A percentile compares a stretch with the other conserved stretches of the same genome.
These are phyloP conservation scores for Ophiocordyceps unilateralis DNA, from an alignment of 2,329 filamentous ascomycete genomes.

Conservation along the genomic window DNA sequence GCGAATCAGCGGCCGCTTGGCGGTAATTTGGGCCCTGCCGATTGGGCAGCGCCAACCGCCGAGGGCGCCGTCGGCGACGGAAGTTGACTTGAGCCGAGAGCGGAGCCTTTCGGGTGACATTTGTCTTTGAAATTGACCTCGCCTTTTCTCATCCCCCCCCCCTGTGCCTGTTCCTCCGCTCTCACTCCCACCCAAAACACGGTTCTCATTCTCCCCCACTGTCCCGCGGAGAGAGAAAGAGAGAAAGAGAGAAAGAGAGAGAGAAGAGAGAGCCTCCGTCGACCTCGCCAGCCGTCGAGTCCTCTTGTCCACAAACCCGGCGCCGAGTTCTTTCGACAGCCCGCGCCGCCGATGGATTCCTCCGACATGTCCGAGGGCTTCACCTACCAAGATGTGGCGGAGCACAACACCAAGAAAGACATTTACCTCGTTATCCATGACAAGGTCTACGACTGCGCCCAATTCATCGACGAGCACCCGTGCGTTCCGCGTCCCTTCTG, in stretches of 20 bases:
- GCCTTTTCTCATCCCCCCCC: not conserved
- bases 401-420: constrained; percentile 89
- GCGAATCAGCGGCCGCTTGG: constrained; percentile 9
- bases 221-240: too few species aligned
- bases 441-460: constrained; percentile 81
- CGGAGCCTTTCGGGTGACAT: not conserved
- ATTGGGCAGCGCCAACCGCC: constrained; percentile 9
- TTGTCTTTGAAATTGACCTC: not conserved
- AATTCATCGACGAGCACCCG: constrained; percentile 96
- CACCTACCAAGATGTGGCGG: constrained; percentile 66
- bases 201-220: too few species aligned
- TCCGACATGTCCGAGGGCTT: constrained; percentile 27
- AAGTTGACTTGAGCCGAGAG: constrained; percentile 5
- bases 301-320: too few species aligned
- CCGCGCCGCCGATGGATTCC: not conserved
- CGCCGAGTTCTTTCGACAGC: too few species aligned
- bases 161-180: not conserved
- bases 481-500: too few species aligned
- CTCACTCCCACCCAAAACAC: too few species aligned
- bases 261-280: not conserved
- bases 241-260: too few species aligned
- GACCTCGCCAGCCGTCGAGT: not conserved
- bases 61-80: constrained; percentile 5
- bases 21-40: constrained; percentile 11
- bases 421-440: constrained; percentile 84